Percentiles rank a stretch among this genome's conserved stretches.
phyloP scores from a whole-genome alignment of 495 filamentous ascomycete genomes.

The Filosporella fistucella region DNA sequence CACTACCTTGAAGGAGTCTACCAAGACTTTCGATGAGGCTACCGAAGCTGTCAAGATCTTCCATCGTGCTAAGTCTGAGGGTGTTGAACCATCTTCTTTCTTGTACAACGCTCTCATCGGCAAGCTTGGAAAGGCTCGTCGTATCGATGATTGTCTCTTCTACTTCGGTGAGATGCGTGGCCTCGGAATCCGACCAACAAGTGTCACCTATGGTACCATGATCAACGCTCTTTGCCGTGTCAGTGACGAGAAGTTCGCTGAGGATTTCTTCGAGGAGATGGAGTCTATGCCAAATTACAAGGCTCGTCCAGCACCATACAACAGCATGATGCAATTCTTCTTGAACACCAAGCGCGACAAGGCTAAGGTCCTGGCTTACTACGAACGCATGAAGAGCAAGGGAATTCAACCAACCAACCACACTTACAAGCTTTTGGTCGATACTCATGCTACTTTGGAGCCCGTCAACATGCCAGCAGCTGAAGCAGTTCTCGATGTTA shows the following conservation, averaged over 20 bases:
- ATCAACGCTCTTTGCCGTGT: conserved; percentile 97
- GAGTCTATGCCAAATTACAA: conserved; percentile 99
- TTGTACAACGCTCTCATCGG: conserved; percentile 98
- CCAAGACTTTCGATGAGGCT: conserved; percentile 96
- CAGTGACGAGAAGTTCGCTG: conserved; percentile 94
- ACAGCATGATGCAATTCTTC: conserved; percentile 99
- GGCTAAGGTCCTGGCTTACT: conserved; percentile 90
- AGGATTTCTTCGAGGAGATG: conserved; percentile 99
- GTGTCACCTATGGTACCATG: conserved; percentile 95
- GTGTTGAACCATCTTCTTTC: conserved; percentile 93
- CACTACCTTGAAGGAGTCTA: conserved; percentile 92
- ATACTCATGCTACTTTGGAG: conserved; percentile 91
- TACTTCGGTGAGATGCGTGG: conserved; percentile 97
- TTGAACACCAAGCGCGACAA: conserved; percentile 94
- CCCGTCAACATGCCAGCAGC: conserved; percentile 88
- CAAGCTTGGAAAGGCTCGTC: conserved; percentile 94
- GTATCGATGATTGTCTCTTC: conserved; percentile 95
- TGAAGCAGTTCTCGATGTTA: conserved; percentile 75
- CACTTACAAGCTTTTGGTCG: conserved; percentile 96
- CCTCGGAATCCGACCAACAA: conserved; percentile 89
- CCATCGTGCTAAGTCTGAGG: conserved; percentile 86
- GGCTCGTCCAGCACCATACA: conserved; percentile 92
- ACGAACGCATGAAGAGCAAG: conserved; percentile 84
- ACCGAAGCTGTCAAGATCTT: conserved; percentile 97
- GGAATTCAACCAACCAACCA: conserved; percentile 89